Evolutionary conservation across 306 rosid genomes (phyloP).

Genomic region (Fagus sylvatica): DNA sequence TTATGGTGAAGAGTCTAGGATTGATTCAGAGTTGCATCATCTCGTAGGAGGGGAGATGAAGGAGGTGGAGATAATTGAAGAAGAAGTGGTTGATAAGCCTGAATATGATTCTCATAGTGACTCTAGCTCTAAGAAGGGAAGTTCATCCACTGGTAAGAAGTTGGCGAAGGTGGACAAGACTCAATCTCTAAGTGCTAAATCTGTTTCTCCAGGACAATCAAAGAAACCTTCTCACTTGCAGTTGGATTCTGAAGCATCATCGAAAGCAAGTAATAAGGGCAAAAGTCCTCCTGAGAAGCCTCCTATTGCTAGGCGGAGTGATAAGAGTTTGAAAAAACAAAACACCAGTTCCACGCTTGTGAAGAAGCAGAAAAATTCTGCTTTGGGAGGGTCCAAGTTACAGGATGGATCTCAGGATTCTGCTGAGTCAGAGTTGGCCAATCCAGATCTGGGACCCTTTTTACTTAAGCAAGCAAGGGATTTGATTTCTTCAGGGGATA

Average conservation of each 20-base stretch:
- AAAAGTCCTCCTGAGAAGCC: slow-evolving; percentile 51
- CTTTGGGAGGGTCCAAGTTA: slow-evolving; percentile 42
- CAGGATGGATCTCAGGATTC: slow-evolving; percentile 31
- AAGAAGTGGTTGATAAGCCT: slow-evolving; percentile 58
- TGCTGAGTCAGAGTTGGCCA: slow-evolving; percentile 36
- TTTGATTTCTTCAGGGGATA: slow-evolving; percentile 66
- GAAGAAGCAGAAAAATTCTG: slow-evolving; percentile 42
- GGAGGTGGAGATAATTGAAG: slow-evolving; percentile 95
- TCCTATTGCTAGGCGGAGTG: slow-evolving; percentile 46
- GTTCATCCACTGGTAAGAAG: slow-evolving; percentile 45
- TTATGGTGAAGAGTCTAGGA: slow-evolving; percentile 92
- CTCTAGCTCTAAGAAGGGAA: slow-evolving; percentile 50
- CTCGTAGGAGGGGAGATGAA: slow-evolving; percentile 93
- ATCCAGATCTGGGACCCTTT: slow-evolving; percentile 64
- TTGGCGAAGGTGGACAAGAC: slow-evolving; percentile 41
- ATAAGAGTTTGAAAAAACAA: slow-evolving; percentile 49
- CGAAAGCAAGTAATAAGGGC: slow-evolving; percentile 45
- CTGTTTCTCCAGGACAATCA: slow-evolving; percentile 48
- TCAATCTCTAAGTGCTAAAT: slow-evolving; percentile 47
- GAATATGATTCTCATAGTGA: slow-evolving; percentile 44
- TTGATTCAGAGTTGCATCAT: slow-evolving; percentile 86
- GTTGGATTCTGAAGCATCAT: slow-evolving; percentile 35
- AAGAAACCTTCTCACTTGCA: slow-evolving; percentile 39
- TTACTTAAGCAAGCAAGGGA: slow-evolving; percentile 88
- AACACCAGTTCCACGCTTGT: slow-evolving; percentile 22